A percentile compares a stretch with the other conserved stretches of the same genome.
These are phyloP conservation scores for Phyllosticta citrichinensis DNA, from an alignment of 2,329 filamentous ascomycete species.

Conservation along the genomic window DNA sequence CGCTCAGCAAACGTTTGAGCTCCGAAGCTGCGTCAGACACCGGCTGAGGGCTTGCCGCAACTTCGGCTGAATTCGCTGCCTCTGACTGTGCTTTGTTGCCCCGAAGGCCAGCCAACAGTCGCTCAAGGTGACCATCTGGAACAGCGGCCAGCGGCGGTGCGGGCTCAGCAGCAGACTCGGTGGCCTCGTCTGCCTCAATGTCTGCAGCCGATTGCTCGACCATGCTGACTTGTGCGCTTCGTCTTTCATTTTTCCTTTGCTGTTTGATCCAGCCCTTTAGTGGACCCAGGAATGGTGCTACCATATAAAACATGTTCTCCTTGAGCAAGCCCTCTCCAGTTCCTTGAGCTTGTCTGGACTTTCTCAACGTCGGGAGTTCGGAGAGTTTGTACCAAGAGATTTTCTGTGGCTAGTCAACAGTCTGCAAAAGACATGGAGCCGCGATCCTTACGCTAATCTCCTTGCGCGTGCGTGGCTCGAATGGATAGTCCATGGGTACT, in stretches of 20 bases:
- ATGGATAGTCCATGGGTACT: constrained; percentile 75
- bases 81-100: constrained; percentile 19
- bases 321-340: constrained; percentile 47
- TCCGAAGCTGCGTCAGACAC: constrained; percentile 39
- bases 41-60: constrained; percentile 18
- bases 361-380: constrained; percentile 74
- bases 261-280: constrained; percentile 86
- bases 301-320: constrained; percentile 94
- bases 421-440: not conserved
- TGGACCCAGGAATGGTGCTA: constrained; percentile 78
- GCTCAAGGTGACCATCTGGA: constrained; percentile 19
- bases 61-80: constrained; percentile 19
- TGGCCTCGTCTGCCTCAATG: constrained; percentile 19
- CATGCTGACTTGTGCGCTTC: constrained; percentile 25
- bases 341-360: constrained; percentile 50
- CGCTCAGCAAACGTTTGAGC: constrained; percentile 41
- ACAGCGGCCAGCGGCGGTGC: constrained; percentile 4
- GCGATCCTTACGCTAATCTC: constrained; percentile 61
- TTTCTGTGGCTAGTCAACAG: constrained; percentile 36
- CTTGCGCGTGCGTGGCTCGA: constrained; percentile 85
- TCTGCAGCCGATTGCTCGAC: constrained; percentile 19
- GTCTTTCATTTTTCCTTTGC: constrained; percentile 63
- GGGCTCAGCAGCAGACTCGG: constrained; percentile 21
- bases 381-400: constrained; percentile 90
- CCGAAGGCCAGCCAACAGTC: constrained; percentile 21